These are phyloP conservation scores for Zangia roseola DNA, from an alignment of 768 basidiomycete species.

Conservation along the genomic window DNA sequence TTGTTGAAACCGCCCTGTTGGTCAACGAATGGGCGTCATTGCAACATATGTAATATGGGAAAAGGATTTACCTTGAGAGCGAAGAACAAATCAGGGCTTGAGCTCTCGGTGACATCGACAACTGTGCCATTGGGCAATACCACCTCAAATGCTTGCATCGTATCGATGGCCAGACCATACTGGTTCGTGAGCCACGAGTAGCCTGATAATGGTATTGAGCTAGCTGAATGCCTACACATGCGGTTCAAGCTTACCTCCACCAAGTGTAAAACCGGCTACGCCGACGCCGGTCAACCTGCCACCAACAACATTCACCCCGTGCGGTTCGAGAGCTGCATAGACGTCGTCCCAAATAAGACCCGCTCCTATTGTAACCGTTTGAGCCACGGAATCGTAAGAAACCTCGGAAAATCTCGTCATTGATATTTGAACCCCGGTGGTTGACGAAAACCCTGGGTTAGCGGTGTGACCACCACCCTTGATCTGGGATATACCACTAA, in stretches of 20 bases:
- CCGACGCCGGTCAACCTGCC: constrained; percentile 53
- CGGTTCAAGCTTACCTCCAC: constrained; percentile 42
- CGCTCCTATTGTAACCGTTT: constrained; percentile 39
- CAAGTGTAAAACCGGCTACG: constrained; percentile 55
- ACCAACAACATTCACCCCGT: constrained; percentile 55
- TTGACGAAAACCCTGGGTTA: constrained; percentile 59
- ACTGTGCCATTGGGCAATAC: constrained; percentile 48
- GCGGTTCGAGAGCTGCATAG: constrained; percentile 47
- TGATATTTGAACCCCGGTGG: constrained; percentile 54
- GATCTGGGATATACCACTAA: constrained; percentile 34
- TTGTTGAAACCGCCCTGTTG: constrained; percentile 62
- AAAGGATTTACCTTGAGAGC: constrained; percentile 37
- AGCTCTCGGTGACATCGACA: constrained; percentile 28
- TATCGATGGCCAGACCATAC: constrained; percentile 56
- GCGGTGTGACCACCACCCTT: constrained; percentile 60
- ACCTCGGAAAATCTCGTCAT: constrained; percentile 47
- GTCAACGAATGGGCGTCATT: not conserved
- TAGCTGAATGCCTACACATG: not conserved
- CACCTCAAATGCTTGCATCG: constrained; percentile 52
- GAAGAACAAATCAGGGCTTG: constrained; percentile 42
- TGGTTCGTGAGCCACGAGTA: constrained; percentile 55
- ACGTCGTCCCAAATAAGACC: constrained; percentile 65
- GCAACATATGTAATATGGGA: not conserved
- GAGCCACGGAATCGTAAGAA: constrained; percentile 35
- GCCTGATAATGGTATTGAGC: not conserved